A percentile compares a stretch with the other conserved stretches of the same genome.
These are phyloP conservation scores for Cytidiella melzeri DNA, from an alignment of 768 basidiomycete species.

Conservation along the genomic window DNA sequence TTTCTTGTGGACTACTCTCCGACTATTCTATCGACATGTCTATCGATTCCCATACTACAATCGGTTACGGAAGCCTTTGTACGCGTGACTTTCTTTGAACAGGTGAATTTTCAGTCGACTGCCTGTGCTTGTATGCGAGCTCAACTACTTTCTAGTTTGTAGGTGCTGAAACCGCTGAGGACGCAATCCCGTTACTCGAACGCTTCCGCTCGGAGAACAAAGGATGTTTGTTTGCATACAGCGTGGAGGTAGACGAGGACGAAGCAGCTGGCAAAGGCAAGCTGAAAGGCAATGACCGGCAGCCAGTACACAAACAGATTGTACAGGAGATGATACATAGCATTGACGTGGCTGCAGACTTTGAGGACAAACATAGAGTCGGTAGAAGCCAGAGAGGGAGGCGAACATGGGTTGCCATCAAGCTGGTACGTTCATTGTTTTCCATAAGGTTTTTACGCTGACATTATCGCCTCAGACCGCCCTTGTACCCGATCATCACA, in stretches of 20 bases:
- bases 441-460: slow-evolving; percentile 7
- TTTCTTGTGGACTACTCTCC: slow-evolving; percentile 73
- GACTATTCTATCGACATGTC: slow-evolving; percentile 45
- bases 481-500: slow-evolving; percentile 54
- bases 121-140: neutral
- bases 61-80: slow-evolving; percentile 64
- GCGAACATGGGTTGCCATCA: slow-evolving; percentile 80
- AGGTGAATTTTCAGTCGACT: slow-evolving; percentile 40
- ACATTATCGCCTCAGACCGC: slow-evolving; percentile 44
- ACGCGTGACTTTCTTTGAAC: slow-evolving; percentile 78
- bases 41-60: slow-evolving; percentile 56
- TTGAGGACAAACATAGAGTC: slow-evolving; percentile 46
- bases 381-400: slow-evolving; percentile 29
- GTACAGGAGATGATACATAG: slow-evolving; percentile 71
- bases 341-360: slow-evolving; percentile 75
- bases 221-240: slow-evolving; percentile 77
- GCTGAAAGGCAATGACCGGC: slow-evolving; percentile 14
- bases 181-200: slow-evolving; percentile 58
- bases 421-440: slow-evolving; percentile 47
- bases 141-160: slow-evolving; percentile 54
- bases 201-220: slow-evolving; percentile 60
- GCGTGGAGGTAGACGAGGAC: slow-evolving; percentile 73
- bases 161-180: slow-evolving; percentile 76
- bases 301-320: slow-evolving; percentile 50
- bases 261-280: slow-evolving; percentile 34